Base-by-base conservation (phyloP, 1,284 basidiomycete species). In the Pisolithus thermaeus region DNA sequence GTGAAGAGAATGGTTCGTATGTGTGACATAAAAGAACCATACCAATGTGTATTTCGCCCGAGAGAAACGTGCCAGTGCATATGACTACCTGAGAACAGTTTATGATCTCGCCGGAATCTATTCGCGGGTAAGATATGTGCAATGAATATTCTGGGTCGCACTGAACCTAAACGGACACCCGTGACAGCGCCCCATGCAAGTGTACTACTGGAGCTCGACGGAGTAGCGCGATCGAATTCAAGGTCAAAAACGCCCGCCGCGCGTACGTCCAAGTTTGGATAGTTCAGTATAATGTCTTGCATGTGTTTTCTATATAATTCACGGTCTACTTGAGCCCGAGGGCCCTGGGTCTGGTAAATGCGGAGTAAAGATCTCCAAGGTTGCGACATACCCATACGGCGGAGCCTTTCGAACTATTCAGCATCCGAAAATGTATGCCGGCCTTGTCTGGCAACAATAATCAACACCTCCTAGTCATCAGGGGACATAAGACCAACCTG, bases 11-110 rank as follows among this genome's bases (percentile, higher is more conserved):
- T 30, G 37, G 28, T 40, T 16, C 3, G 25, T 20, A 36, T 18
- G 37, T n/a, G 49, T 46, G 46, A 38, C 47, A 49, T 28, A n/a
- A 14, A 18, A 20, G 22, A 9, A 22, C 57, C 65, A 22, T 56
- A 84, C 90, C 92, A 38, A 95, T 86, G 61, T 95, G 91, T 47
- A 94, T 92, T 68, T 92, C 86, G 14, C 90, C 92, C 2, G 86
- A 85, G 14, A 96, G 76, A 63, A 96, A 96, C 0, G 92, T 96
- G 11, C 92, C 92, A 0, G 92, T 95, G 58, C 91, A 92, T 20
- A 95, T 79, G 27, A 95, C 86, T 5, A 93, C 85, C 58, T 89
- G 81, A 2, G 84, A 84, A 60, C 91, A 94, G 7, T 71, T 70
- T 35, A 95, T 82, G 8, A 82, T 61, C 46, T 92, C 85, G n/a